Evolutionary conservation across 148 eudicot genomes (phyloP).

Genomic region (Vaccinium vitisidaea): DNA sequence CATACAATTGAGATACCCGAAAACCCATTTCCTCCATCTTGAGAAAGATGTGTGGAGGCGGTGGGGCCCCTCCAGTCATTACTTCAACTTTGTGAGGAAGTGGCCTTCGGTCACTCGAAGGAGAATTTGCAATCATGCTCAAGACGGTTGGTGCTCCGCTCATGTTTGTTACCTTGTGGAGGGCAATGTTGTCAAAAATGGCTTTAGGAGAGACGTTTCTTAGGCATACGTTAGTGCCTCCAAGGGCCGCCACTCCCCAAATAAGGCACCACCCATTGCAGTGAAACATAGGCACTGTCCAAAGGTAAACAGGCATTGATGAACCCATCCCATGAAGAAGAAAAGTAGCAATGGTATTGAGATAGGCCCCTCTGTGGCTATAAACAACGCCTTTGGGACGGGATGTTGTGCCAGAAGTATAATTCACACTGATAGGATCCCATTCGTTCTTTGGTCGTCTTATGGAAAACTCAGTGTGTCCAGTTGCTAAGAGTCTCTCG

Average conservation of each 20-base stretch:
- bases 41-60: constrained; percentile 34
- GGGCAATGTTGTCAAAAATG: constrained; percentile 25
- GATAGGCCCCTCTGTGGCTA: constrained; percentile 29
- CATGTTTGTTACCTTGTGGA: constrained; percentile 32
- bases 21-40: constrained; percentile 46
- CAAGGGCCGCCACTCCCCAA: constrained; percentile 31
- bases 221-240: constrained; percentile 31
- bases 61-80: constrained; percentile 27
- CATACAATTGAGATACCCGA: constrained; percentile 35
- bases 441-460: constrained; percentile 19
- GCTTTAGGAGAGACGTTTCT: constrained; percentile 26
- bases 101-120: constrained; percentile 10
- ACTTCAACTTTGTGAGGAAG: constrained; percentile 29
- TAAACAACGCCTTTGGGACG: constrained; percentile 29
- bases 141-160: constrained; percentile 32
- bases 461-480: constrained; percentile 12
- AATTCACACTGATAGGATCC: constrained; percentile 27
- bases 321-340: constrained; percentile 22
- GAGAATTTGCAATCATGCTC: constrained; percentile 25
- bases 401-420: constrained; percentile 32
- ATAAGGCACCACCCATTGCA: constrained; percentile 33
- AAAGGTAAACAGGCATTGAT: constrained; percentile 24
- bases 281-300: constrained; percentile 33
- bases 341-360: constrained; percentile 18
- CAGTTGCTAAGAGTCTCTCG: constrained; percentile 18